phyloP scores from a whole-genome alignment of 805 yeast genomes.

The Hanseniaspora mollemarum region DNA sequence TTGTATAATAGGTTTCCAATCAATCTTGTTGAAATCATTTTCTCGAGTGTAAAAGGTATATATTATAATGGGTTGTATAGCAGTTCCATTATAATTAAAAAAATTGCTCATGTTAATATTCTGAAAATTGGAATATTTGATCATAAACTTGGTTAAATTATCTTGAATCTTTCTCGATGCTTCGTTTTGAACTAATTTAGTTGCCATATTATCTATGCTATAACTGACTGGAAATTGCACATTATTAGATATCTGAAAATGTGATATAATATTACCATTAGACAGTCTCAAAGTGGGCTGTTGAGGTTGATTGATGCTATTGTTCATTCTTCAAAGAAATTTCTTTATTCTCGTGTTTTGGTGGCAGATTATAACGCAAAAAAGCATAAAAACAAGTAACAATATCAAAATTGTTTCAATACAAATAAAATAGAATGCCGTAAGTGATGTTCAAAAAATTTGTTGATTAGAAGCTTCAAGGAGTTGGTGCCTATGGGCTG shows the following conservation, averaged over 20 bases:
- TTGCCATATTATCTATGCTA: slow-evolving; percentile 11
- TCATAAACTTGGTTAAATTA: slow-evolving; percentile 7
- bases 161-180: slow-evolving; percentile 14
- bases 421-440: too few species aligned
- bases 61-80: slow-evolving; percentile 11
- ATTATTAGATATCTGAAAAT: slow-evolving; percentile 11
- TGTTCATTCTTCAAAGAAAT: slow-evolving; percentile 27
- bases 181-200: slow-evolving; percentile 5
- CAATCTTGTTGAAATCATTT: slow-evolving; percentile 12
- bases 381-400: too few species aligned
- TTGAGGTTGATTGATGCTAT: slow-evolving; percentile 20
- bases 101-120: slow-evolving; percentile 6
- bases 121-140: slow-evolving; percentile 2
- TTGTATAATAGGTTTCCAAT: slow-evolving; percentile 12
- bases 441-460: too few species aligned
- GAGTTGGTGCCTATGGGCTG: too few species aligned
- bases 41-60: slow-evolving; percentile 14
- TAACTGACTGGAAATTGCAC: slow-evolving; percentile 10
- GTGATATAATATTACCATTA: slow-evolving; percentile 19
- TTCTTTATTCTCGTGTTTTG: slow-evolving; percentile 26
- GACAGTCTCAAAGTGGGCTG: slow-evolving; percentile 24
- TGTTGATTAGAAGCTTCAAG: too few species aligned
- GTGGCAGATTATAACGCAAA: slow-evolving; percentile 21
- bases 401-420: too few species aligned
- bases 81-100: slow-evolving; percentile 12